Evolutionary conservation across 2,329 filamentous ascomycete genomes (phyloP).

Genomic region (Ophiostoma australiae): DNA sequence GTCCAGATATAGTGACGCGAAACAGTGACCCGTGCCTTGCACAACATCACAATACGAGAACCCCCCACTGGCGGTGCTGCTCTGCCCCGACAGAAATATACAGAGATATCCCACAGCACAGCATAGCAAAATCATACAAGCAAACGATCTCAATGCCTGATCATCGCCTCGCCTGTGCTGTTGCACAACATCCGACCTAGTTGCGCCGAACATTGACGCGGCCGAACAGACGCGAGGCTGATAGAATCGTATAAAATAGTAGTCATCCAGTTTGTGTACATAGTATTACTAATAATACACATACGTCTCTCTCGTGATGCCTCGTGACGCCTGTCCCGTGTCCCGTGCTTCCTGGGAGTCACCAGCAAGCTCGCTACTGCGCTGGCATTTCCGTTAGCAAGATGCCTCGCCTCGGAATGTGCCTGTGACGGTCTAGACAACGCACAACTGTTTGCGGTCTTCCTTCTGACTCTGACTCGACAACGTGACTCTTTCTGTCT

Average conservation of each 20-base stretch:
- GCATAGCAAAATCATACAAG: background rate
- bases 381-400: background rate
- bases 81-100: background rate
- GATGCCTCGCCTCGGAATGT: background rate
- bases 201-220: slow-evolving; percentile 13
- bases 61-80: background rate
- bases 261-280: background rate
- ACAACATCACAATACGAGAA: background rate
- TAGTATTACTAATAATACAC: background rate
- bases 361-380: background rate
- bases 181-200: slow-evolving; percentile 14
- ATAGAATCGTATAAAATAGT: background rate
- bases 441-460: background rate
- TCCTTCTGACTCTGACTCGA: background rate
- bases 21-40: background rate
- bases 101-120: background rate
- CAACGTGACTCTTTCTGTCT: background rate
- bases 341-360: background rate
- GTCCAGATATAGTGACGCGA: background rate
- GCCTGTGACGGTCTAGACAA: slow-evolving; percentile 1
- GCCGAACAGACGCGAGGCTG: slow-evolving; percentile 1
- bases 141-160: background rate
- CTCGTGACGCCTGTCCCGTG: slow-evolving; percentile 24
- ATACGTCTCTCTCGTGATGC: slow-evolving; percentile 13
- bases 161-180: slow-evolving; percentile 11